phyloP scores from a whole-genome alignment of 441 rosid genomes.

The Cnidoscolus chayamansa region DNA sequence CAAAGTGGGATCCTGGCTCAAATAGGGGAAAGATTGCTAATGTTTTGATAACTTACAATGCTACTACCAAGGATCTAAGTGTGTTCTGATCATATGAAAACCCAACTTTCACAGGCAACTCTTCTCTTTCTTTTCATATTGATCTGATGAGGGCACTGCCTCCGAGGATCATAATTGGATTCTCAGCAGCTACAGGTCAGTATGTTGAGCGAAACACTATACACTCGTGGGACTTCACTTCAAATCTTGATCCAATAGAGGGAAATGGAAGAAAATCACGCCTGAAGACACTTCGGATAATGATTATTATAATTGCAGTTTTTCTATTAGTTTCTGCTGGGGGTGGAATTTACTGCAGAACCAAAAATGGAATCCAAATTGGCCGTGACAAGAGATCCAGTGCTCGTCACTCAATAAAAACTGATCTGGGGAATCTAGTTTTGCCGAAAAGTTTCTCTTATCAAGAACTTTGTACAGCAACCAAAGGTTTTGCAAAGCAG shows the following conservation, averaged over 20 bases:
- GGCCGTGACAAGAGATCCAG: too few relatives aligned
- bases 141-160: constrained; percentile 5
- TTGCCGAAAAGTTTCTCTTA: neutral
- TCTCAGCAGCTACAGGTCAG: constrained; percentile 8
- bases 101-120: neutral
- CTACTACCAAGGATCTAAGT: neutral
- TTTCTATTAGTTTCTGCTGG: neutral
- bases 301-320: neutral
- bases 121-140: neutral
- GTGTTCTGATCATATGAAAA: constrained; percentile 4
- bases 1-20: neutral
- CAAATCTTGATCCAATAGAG: neutral
- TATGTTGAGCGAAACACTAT: neutral
- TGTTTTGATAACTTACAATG: constrained; percentile 10
- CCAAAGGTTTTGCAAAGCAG: constrained; percentile 1
- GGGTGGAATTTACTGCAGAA: neutral
- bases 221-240: constrained; percentile 4
- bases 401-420: neutral
- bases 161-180: neutral
- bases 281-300: neutral
- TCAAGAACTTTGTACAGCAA: neutral
- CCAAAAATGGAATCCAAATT: too few relatives aligned
- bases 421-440: neutral
- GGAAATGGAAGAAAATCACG: neutral
- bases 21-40: neutral